phyloP scores from a whole-genome alignment of 1,284 basidiomycete species.

The Apiotrichum mycotoxinovorans region DNA sequence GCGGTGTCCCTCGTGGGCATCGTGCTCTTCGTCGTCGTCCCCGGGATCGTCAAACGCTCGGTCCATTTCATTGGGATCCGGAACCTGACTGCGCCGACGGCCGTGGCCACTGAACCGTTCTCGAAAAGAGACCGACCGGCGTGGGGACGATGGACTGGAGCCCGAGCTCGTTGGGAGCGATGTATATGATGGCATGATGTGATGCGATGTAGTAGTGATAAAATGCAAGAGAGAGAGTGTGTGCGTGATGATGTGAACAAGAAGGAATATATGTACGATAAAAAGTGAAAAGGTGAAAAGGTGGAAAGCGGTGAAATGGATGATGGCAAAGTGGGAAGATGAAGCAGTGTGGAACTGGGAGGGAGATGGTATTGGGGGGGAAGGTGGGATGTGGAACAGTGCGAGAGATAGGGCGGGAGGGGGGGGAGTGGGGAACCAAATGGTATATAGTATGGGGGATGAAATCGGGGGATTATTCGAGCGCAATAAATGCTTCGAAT shows the following conservation, averaged over 20 bases:
- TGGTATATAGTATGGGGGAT: too few relatives aligned
- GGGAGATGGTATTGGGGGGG: too few relatives aligned
- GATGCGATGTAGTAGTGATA: not conserved
- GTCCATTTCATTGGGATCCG: constrained; percentile 49
- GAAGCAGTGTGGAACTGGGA: too few relatives aligned
- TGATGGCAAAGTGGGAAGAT: too few relatives aligned
- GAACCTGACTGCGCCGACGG: constrained; percentile 22
- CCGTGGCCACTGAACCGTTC: constrained; percentile 15
- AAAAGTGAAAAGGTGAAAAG: too few relatives aligned
- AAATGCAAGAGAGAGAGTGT: not conserved
- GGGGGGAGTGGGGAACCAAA: too few relatives aligned
- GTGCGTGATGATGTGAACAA: not conserved
- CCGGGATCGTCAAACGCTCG: constrained; percentile 45
- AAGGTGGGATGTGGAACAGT: too few relatives aligned
- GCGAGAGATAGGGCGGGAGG: too few relatives aligned
- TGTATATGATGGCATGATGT: constrained; percentile 34
- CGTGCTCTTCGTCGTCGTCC: constrained; percentile 33
- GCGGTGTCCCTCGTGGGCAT: constrained; percentile 21
- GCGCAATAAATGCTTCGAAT: too few relatives aligned
- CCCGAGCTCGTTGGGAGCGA: constrained; percentile 18
- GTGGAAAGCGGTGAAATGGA: too few relatives aligned
- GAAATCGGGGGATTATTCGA: too few relatives aligned
- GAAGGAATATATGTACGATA: not conserved
- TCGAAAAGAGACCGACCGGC: constrained; percentile 32
- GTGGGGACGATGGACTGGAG: constrained; percentile 25